Base-by-base conservation (phyloP, 2,329 filamentous ascomycete genomes). In the Orbilia quercus region DNA sequence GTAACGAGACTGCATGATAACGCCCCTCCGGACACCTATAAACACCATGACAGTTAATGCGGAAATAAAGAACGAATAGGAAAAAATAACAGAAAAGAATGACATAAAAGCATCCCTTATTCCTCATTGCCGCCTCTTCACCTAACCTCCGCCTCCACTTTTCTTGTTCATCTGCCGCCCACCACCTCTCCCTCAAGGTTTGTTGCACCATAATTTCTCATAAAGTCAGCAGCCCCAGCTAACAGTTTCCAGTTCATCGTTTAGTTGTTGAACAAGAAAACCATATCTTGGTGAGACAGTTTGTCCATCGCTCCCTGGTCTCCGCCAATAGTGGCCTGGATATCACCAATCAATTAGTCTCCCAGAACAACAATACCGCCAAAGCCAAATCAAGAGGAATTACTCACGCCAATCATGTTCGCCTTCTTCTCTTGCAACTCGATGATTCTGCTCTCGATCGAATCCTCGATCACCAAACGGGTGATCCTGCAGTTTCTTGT, bases 391-490 rank as follows among this genome's bases (percentile, higher is more conserved):
- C n/a, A n/a, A 12, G 11, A 34, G 28, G 45, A 18, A 58, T 14
- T 31, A 66, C 76, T 73, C 16, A 77, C 76, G 77, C 94, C 91
- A 79, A 99, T 99, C 91, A 99, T 94, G 79, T 90, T 94, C 0
- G 94, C 92, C 83, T 99, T 99, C 86, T 99, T 99, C 83, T 99
- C 95, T 80, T 99, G 95, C 23, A 99, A 85, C 76, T 95, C 84
- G 1, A 99, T 92, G 86, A 99, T 99, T 48, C 95, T 88, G 69
- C 91, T 95, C 82, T 99, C 95, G 25, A 99, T 94, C 0, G 91
- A 96, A 80, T 99, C 95, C 80, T 99, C 94, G 75, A 99, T 97
- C 79, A 92, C 96, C 9, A 99, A 87, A 25, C 95, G 89, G 0
- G 93, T 98, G 77, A 99, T 96, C 36, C 91, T 91, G 80, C 95